Base-by-base conservation (phyloP, 805 yeast species). In the Suhomyces canberraensis region DNA sequence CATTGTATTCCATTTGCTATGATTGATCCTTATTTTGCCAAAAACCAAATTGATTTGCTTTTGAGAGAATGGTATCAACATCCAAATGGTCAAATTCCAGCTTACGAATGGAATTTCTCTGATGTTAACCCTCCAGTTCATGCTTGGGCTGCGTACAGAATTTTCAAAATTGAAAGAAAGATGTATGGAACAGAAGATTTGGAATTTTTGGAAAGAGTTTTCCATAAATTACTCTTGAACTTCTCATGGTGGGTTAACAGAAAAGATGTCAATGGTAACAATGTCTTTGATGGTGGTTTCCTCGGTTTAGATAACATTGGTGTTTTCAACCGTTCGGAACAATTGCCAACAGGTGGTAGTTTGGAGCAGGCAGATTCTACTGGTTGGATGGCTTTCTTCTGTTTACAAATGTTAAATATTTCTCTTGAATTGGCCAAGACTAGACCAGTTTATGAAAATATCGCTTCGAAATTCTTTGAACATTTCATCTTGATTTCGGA, bases 71-170 rank as follows among this genome's bases (percentile, higher is more conserved):
- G 96, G 96, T 89, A 89, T 57, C 87, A 88, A 95, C 96, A 91
- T 57, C 96, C 96, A 31, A 89, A 89, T 58, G 97, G 97, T n/a
- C 96, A 90, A 61, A 78, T 88, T 46, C 96, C 97, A 0, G 96
- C 96, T 11, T 89, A 89, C 59, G 97, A 89, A 62, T 89, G 97
- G 97, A 89, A 90, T 58, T 89, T 89, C 53, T 71, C 84, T 44
- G 97, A 89, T 60, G 95, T 90, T n/a, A 89, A 89, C 57, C 97
- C 97, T 1, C 97, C 97, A 0, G 97, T 89, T 24, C 96, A 90
- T 58, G 96, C 96, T 0, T 89, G 96, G 96, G 82, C 96, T 1
- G 81, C 90, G 11, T 89, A 79, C 58, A 74, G 97, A 50, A 85
- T 85, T 28, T 89, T 78, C 64, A 89, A 90, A 61, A 76, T 88